These are phyloP conservation scores for Biancaea sappan DNA, from an alignment of 306 rosid genomes.

Conservation along the genomic window DNA sequence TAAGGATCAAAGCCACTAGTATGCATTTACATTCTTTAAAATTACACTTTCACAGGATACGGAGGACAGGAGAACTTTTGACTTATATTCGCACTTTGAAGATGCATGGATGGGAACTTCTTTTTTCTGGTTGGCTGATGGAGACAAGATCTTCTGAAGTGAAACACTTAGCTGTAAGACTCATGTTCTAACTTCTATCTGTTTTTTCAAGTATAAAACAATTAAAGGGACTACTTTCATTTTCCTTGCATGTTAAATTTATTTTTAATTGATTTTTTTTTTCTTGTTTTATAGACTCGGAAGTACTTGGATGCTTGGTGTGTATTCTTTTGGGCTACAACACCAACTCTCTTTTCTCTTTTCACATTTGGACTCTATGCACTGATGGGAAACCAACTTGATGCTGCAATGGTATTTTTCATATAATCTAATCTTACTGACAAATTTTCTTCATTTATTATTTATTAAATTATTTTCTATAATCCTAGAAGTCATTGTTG, in stretches of 20 bases:
- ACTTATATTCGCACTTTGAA: conserved; percentile 86
- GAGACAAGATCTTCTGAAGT: conserved; percentile 87
- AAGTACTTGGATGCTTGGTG: conserved; percentile 99
- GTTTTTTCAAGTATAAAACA: conserved; percentile 23
- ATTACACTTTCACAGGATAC: conserved; percentile 58
- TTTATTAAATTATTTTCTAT: conserved; percentile 11
- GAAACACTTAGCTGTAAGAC: conserved; percentile 77
- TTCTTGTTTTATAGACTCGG: conserved; percentile 66
- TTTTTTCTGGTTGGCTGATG: conserved; percentile 93
- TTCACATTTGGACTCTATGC: conserved; percentile 89
- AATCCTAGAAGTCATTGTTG: neutral
- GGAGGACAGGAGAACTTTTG: conserved; percentile 88
- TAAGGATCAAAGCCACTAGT: conserved; percentile 28
- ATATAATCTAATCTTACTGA: conserved; percentile 21
- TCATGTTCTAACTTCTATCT: conserved; percentile 20
- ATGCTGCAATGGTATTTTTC: conserved; percentile 89
- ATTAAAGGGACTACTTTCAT: conserved; percentile 5
- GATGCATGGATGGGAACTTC: conserved; percentile 95
- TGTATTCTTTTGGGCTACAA: conserved; percentile 98
- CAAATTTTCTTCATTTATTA: conserved; percentile 29
- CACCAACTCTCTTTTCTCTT: conserved; percentile 90
- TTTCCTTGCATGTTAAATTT: conserved; percentile 22
- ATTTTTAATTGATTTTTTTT: conserved; percentile 30
- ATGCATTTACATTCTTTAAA: conserved; percentile 1
- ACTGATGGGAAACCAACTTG: conserved; percentile 88